phyloP scores from a whole-genome alignment of 148 eudicot species.

The Diospyros lotus region DNA sequence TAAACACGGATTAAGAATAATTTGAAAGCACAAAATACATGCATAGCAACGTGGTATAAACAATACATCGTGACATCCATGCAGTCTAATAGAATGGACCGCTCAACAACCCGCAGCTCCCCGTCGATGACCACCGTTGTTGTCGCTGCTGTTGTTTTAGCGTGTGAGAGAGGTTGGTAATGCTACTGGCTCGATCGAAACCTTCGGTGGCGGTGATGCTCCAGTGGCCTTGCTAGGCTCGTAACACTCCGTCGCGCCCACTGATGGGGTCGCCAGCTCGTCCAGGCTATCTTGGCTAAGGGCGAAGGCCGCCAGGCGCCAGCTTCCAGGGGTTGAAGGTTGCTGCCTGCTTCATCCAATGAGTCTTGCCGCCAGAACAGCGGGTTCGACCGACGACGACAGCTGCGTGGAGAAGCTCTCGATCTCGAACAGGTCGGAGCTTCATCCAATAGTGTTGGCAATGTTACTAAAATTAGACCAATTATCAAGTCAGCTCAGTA shows the following conservation, averaged over 20 bases:
- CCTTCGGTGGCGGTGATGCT: conserved; percentile 89
- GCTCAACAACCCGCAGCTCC: conserved; percentile 43
- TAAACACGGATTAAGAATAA: too few relatives aligned
- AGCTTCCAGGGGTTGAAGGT: conserved; percentile 25
- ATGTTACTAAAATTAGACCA: too few relatives aligned
- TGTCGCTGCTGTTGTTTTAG: conserved; percentile 17
- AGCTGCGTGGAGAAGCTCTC: conserved; percentile 59
- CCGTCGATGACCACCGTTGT: conserved; percentile 21
- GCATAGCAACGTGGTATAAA: too few relatives aligned
- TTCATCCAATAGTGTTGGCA: conserved; percentile 1
- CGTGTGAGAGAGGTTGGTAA: conserved; percentile 48
- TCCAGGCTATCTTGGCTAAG: conserved; percentile 17
- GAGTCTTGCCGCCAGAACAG: conserved; percentile 41
- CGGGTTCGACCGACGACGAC: conserved; percentile 27
- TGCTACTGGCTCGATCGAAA: conserved; percentile 54
- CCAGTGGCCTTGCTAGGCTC: conserved; percentile 87
- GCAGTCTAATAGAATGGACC: too few relatives aligned
- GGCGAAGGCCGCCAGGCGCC: background rate
- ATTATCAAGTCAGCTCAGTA: too few relatives aligned
- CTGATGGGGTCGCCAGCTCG: conserved; percentile 46
- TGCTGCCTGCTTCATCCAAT: conserved; percentile 36
- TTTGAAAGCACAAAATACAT: too few relatives aligned
- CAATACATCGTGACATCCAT: too few relatives aligned
- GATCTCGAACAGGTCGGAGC: conserved; percentile 84
- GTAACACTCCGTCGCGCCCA: conserved; percentile 65